These are phyloP conservation scores for Mucor mucedo DNA, from an alignment of 371 early-diverging fungal species.

Conservation along the genomic window DNA sequence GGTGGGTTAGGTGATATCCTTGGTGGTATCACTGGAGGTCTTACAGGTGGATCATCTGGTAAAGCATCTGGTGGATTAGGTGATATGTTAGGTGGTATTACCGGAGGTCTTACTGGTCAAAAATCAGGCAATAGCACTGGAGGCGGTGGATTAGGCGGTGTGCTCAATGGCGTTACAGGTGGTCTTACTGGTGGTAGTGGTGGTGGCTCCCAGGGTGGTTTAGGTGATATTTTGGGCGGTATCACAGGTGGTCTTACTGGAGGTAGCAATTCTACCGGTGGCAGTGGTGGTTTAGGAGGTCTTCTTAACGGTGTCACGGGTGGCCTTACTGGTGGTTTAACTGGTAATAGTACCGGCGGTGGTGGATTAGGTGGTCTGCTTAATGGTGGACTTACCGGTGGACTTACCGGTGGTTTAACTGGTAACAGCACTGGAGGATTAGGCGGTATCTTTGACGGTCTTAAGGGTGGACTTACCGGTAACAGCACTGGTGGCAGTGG, in stretches of 20 bases:
- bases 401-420: background rate
- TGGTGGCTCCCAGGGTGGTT: too few relatives aligned
- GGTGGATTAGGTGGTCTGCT: background rate
- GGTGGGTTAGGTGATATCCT: background rate
- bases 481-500: background rate
- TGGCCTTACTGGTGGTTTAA: background rate
- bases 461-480: background rate
- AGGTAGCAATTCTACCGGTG: constrained; percentile 1
- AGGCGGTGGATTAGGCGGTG: too few relatives aligned
- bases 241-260: background rate
- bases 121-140: background rate
- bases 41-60: background rate
- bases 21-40: background rate
- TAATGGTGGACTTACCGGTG: background rate
- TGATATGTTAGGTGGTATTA: background rate
- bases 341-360: too few relatives aligned
- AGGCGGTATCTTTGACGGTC: background rate
- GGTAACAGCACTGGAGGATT: background rate
- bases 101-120: background rate
- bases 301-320: background rate
- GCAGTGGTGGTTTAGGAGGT: background rate
- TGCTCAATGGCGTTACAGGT: too few relatives aligned
- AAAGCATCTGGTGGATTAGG: background rate
- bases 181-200: too few relatives aligned
- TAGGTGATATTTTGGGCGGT: background rate